These are phyloP conservation scores for Vaccinium corymbosum DNA, from an alignment of 148 eudicot species.

Conservation along the genomic window DNA sequence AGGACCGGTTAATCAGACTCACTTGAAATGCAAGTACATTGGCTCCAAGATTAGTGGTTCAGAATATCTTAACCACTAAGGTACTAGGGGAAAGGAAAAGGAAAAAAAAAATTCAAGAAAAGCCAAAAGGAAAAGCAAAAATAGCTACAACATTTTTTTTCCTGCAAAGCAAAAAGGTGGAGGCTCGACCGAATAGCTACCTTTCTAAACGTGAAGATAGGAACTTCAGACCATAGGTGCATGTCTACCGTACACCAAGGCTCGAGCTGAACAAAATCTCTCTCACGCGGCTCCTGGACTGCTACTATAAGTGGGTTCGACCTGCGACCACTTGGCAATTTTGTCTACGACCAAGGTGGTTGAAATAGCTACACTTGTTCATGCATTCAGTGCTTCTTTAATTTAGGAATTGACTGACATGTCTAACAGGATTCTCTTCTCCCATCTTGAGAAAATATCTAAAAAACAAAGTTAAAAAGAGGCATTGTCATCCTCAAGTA, in stretches of 20 bases:
- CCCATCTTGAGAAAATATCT: constrained; percentile 5
- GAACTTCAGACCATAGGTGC: not conserved
- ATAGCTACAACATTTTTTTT: not conserved
- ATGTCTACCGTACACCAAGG: not conserved
- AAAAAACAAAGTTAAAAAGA: constrained; percentile 14
- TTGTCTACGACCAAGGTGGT: not conserved
- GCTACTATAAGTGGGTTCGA: not conserved
- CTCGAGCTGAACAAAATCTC: not conserved
- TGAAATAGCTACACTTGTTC: not conserved
- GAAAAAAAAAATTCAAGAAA: not conserved
- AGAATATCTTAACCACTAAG: not conserved
- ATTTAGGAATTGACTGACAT: not conserved
- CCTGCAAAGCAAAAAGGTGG: not conserved
- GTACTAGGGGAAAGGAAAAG: not conserved
- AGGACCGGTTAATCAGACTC: constrained; percentile 1
- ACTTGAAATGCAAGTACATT: not conserved
- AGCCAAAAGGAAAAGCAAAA: not conserved
- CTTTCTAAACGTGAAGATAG: not conserved
- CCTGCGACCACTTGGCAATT: not conserved
- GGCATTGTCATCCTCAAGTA: constrained; percentile 21
- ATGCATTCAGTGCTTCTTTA: not conserved
- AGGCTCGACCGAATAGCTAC: not conserved
- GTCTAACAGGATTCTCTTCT: not conserved
- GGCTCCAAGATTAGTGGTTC: constrained; percentile 11
- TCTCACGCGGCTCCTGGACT: not conserved